phyloP scores from a whole-genome alignment of 139 green algal genomes.

The Pseudopediastrum boryanum region DNA sequence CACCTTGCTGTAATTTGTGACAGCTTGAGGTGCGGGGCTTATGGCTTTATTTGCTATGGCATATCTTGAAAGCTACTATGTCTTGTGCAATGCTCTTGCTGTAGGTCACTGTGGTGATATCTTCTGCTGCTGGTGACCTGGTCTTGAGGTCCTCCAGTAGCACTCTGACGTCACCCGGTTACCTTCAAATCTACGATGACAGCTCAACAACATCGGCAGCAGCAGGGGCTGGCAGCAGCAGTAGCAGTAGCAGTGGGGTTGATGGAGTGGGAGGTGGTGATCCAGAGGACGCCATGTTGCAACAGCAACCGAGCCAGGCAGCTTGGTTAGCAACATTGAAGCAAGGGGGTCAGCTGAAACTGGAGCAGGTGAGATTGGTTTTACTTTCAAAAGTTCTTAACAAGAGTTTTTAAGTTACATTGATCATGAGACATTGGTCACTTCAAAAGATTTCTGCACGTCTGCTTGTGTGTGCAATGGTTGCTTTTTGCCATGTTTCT shows the following conservation, averaged over 20 bases:
- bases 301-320: background rate
- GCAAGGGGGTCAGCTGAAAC: slow-evolving; percentile 3
- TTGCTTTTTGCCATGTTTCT: too few relatives aligned
- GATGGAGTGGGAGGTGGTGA: background rate
- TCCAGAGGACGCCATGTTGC: slow-evolving; percentile 3
- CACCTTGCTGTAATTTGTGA: too few relatives aligned
- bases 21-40: too few relatives aligned
- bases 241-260: slow-evolving; percentile 4
- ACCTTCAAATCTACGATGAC: slow-evolving; percentile 40
- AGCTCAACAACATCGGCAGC: background rate
- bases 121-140: slow-evolving; percentile 36
- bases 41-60: too few relatives aligned
- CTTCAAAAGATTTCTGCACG: background rate
- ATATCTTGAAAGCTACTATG: background rate
- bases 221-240: slow-evolving; percentile 3
- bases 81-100: background rate
- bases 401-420: too few relatives aligned
- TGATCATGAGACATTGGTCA: background rate
- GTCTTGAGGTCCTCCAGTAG: slow-evolving; percentile 54
- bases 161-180: slow-evolving; percentile 59
- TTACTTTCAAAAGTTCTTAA: background rate
- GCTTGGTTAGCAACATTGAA: background rate
- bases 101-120: slow-evolving; percentile 58
- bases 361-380: slow-evolving; percentile 15
- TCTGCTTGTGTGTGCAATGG: too few relatives aligned